These are phyloP conservation scores for Buxus sempervirens DNA, from an alignment of 164 flowering plant species.

Conservation along the genomic window DNA sequence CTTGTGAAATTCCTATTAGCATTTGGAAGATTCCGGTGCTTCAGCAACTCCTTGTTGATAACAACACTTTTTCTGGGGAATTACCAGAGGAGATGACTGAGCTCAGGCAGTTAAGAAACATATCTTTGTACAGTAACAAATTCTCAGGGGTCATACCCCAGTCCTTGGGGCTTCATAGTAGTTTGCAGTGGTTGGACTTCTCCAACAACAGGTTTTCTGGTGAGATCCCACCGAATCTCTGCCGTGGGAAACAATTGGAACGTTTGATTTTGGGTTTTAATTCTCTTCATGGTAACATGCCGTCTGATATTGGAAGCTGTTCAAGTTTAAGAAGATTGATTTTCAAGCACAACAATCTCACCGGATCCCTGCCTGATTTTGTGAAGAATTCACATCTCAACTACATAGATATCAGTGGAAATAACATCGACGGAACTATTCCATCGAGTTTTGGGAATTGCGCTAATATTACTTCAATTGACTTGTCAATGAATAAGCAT, in stretches of 20 bases:
- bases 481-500: slow-evolving; percentile 59
- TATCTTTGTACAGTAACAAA: slow-evolving; percentile 52
- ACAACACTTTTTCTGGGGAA: slow-evolving; percentile 59
- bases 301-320: slow-evolving; percentile 62
- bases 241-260: slow-evolving; percentile 39
- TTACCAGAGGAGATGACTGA: slow-evolving; percentile 52
- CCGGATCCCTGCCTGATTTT: slow-evolving; percentile 57
- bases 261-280: slow-evolving; percentile 54
- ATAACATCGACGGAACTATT: slow-evolving; percentile 46
- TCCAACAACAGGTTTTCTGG: slow-evolving; percentile 64
- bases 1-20: slow-evolving; percentile 54
- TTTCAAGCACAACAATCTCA: slow-evolving; percentile 49
- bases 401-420: slow-evolving; percentile 46
- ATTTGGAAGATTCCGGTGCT: slow-evolving; percentile 68
- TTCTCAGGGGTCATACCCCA: slow-evolving; percentile 68
- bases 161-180: slow-evolving; percentile 55
- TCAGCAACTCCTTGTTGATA: slow-evolving; percentile 37
- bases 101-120: slow-evolving; percentile 38
- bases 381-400: slow-evolving; percentile 23
- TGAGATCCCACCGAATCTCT: slow-evolving; percentile 63
- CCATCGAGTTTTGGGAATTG: slow-evolving; percentile 61
- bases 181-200: slow-evolving; percentile 51
- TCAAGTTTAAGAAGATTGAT: slow-evolving; percentile 50
- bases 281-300: slow-evolving; percentile 49
- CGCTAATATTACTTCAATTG: slow-evolving; percentile 44